Conservation (phyloP, 1,284 basidiomycete species). For the Irpex rosettiformis region DNA sequence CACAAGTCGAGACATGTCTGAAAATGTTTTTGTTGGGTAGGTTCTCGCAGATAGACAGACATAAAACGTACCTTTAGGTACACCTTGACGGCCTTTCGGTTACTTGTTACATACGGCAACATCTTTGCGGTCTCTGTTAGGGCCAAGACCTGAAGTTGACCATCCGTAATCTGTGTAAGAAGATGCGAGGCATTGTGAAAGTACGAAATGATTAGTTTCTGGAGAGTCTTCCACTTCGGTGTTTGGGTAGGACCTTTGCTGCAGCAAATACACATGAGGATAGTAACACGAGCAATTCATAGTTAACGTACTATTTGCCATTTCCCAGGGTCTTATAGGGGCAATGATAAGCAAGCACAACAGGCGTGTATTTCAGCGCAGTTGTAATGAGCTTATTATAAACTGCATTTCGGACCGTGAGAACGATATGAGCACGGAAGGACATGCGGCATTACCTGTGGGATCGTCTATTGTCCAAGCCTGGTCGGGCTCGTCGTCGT, state of each 20-base stretch:
- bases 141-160: slow-evolving; percentile 67
- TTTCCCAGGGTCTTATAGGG: slow-evolving; percentile 82
- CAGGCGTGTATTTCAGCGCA: slow-evolving; percentile 86
- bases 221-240: slow-evolving; percentile 74
- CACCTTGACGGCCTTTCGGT: slow-evolving; percentile 77
- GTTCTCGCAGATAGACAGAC: too few relatives aligned
- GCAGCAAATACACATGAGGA: background rate
- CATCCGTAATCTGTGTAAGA: slow-evolving; percentile 73
- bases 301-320: slow-evolving; percentile 74
- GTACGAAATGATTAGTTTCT: slow-evolving; percentile 87
- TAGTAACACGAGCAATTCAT: background rate
- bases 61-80: slow-evolving; percentile 71
- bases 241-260: slow-evolving; percentile 80
- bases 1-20: slow-evolving; percentile 83
- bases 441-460: slow-evolving; percentile 42
- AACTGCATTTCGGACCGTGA: slow-evolving; percentile 44
- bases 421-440: background rate
- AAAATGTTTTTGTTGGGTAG: background rate
- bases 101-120: slow-evolving; percentile 81
- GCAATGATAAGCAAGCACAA: slow-evolving; percentile 84
- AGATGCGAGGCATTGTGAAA: slow-evolving; percentile 84
- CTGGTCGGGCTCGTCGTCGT: slow-evolving; percentile 76
- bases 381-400: slow-evolving; percentile 93
- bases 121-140: slow-evolving; percentile 83
- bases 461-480: slow-evolving; percentile 83